A percentile compares a stretch with the other conserved stretches of the same genome.
These are phyloP conservation scores for Cylindrotheca fusiformis DNA, from an alignment of 108 stramenopile genomes.

Conservation along the genomic window DNA sequence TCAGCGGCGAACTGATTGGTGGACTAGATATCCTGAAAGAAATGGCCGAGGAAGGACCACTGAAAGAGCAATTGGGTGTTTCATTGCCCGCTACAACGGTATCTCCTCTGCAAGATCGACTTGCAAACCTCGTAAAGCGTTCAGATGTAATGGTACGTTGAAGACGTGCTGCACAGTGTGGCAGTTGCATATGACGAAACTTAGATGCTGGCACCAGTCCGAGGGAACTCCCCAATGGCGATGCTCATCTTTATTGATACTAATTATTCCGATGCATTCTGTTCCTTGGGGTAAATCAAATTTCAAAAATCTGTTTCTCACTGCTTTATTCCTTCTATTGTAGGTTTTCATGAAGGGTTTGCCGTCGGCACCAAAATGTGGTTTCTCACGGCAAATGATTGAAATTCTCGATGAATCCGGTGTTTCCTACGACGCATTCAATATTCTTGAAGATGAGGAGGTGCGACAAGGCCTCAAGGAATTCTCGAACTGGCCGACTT, in stretches of 20 bases:
- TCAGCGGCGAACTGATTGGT: conserved; percentile 91
- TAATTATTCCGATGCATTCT: conserved; percentile 1
- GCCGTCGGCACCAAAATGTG: conserved; percentile 86
- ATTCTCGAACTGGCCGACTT: conserved; percentile 95
- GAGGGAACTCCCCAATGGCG: neutral
- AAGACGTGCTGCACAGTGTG: neutral
- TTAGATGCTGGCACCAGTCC: conserved; percentile 1
- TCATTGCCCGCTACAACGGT: neutral
- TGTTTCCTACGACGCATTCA: conserved; percentile 81
- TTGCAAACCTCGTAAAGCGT: conserved; percentile 49
- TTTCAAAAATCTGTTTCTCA: too few relatives aligned
- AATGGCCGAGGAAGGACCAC: conserved; percentile 75
- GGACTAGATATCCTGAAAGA: conserved; percentile 98
- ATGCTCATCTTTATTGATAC: conserved; percentile 1
- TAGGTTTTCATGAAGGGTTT: conserved; percentile 93
- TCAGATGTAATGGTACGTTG: conserved; percentile 71
- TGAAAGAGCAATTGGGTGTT: conserved; percentile 55
- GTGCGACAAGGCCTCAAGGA: conserved; percentile 90
- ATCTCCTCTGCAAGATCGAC: conserved; percentile 45
- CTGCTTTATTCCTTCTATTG: neutral
- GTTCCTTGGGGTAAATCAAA: too few relatives aligned
- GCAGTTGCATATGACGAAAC: neutral
- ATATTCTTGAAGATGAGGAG: conserved; percentile 87
- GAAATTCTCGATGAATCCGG: conserved; percentile 71
- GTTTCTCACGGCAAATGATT: conserved; percentile 87